Evolutionary conservation across 2,329 filamentous ascomycete genomes (phyloP).

Genomic region (Diaporthe sp.): DNA sequence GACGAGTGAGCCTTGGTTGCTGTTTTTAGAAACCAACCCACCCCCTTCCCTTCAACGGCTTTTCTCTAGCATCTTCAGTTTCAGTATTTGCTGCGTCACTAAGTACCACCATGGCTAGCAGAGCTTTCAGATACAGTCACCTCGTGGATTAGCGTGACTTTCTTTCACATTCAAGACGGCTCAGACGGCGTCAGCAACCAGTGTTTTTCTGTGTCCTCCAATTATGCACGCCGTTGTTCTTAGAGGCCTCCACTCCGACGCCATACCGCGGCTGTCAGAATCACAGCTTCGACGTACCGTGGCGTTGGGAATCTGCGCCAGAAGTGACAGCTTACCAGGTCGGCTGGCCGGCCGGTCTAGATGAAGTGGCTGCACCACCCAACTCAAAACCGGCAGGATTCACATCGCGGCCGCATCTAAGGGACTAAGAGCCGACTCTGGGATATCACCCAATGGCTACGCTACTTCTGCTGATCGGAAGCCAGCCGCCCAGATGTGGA

Average conservation of each 20-base stretch:
- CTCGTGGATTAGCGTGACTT: neutral
- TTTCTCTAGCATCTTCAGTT: slow-evolving; percentile 12
- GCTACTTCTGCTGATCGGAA: neutral
- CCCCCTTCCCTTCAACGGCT: slow-evolving; percentile 11
- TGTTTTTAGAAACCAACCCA: slow-evolving; percentile 31
- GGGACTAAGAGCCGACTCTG: neutral
- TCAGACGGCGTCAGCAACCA: neutral
- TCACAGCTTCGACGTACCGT: neutral
- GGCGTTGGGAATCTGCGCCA: neutral
- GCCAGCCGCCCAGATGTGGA: neutral
- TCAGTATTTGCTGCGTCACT: neutral
- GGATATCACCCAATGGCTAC: neutral
- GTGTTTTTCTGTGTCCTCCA: neutral
- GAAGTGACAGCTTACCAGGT: neutral
- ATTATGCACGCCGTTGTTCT: too few species aligned
- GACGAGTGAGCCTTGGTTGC: neutral
- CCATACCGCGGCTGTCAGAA: neutral
- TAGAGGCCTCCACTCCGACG: slow-evolving; percentile 8
- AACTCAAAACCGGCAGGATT: slow-evolving; percentile 20
- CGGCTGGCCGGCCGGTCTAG: neutral
- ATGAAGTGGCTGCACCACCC: neutral
- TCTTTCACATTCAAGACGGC: neutral
- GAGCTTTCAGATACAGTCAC: neutral
- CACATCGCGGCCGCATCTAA: slow-evolving; percentile 11
- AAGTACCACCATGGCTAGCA: neutral